Percentiles rank a stretch among this genome's conserved stretches.
Evolutionary conservation across 1,284 basidiomycete species (phyloP).

Genomic region (Apiotrichum gamsii): DNA sequence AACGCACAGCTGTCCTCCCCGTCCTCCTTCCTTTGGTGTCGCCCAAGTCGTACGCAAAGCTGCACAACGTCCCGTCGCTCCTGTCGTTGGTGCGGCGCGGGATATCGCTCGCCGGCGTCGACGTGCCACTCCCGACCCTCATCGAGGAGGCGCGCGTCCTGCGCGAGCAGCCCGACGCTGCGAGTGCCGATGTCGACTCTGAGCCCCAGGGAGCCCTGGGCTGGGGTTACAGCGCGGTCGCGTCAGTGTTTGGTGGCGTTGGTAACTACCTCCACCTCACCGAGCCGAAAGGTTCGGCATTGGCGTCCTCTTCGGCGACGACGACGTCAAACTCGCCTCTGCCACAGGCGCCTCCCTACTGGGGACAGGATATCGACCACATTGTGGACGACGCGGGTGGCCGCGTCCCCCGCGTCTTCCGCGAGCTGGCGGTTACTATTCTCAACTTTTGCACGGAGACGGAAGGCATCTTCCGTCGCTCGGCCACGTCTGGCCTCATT

Average conservation of each 20-base stretch:
- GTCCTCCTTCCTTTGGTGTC: slow-evolving; percentile 37
- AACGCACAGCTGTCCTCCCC: slow-evolving; percentile 26
- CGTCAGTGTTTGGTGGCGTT: slow-evolving; percentile 3
- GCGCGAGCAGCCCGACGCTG: slow-evolving; percentile 17
- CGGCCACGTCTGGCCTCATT: slow-evolving; percentile 22
- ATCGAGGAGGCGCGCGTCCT: slow-evolving; percentile 27
- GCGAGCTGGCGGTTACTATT: slow-evolving; percentile 24
- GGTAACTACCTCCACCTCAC: neutral
- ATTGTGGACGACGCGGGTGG: slow-evolving; percentile 20
- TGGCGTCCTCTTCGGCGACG: neutral
- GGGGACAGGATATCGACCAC: slow-evolving; percentile 12
- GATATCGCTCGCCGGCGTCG: slow-evolving; percentile 29
- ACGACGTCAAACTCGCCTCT: neutral
- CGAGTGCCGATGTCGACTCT: neutral
- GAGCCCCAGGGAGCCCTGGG: neutral
- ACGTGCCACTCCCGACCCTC: slow-evolving; percentile 24
- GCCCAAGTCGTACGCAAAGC: slow-evolving; percentile 37
- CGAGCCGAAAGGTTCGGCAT: too few species aligned
- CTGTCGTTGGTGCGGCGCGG: slow-evolving; percentile 18
- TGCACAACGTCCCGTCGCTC: slow-evolving; percentile 30
- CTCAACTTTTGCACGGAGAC: slow-evolving; percentile 21
- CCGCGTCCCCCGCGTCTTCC: slow-evolving; percentile 20
- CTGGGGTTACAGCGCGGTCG: neutral
- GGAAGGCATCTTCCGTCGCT: slow-evolving; percentile 38
- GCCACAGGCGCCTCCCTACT: neutral